phyloP scores from a whole-genome alignment of 106 monocot species.

The Amphibolis antarctica region DNA sequence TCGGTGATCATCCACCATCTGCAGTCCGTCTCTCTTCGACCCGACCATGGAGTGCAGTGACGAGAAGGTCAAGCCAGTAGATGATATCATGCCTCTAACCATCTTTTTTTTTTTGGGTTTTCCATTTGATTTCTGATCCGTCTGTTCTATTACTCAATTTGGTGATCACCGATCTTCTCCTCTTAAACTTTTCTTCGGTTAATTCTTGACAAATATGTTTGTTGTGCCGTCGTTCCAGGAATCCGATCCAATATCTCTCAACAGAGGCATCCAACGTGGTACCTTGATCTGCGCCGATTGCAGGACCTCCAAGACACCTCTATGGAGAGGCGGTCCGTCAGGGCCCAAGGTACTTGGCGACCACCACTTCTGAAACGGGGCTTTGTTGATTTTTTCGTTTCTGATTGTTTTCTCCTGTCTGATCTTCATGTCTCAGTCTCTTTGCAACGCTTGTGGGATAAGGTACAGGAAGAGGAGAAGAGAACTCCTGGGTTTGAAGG shows the following conservation, averaged over 20 bases:
- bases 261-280: not conserved
- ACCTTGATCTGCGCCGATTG: constrained; percentile 12
- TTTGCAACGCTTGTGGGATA: constrained; percentile 24
- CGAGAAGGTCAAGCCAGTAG: not conserved
- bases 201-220: not conserved
- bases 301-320: constrained; percentile 19
- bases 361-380: not conserved
- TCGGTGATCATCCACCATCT: too few species aligned
- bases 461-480: constrained; percentile 28
- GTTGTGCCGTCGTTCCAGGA: not conserved
- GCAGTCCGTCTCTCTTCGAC: not conserved
- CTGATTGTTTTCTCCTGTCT: not conserved
- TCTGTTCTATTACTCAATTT: too few species aligned
- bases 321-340: constrained; percentile 22
- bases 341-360: constrained; percentile 15
- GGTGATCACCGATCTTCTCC: too few species aligned
- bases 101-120: not conserved
- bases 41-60: not conserved
- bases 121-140: too few species aligned
- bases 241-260: not conserved
- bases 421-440: constrained; percentile 10
- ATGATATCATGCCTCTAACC: not conserved
- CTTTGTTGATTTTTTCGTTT: not conserved
- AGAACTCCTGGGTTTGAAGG: constrained; percentile 4
- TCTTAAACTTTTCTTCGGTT: too few species aligned